Evolutionary conservation across 768 basidiomycete genomes (phyloP).

Genomic region (Mrakia gelida): DNA sequence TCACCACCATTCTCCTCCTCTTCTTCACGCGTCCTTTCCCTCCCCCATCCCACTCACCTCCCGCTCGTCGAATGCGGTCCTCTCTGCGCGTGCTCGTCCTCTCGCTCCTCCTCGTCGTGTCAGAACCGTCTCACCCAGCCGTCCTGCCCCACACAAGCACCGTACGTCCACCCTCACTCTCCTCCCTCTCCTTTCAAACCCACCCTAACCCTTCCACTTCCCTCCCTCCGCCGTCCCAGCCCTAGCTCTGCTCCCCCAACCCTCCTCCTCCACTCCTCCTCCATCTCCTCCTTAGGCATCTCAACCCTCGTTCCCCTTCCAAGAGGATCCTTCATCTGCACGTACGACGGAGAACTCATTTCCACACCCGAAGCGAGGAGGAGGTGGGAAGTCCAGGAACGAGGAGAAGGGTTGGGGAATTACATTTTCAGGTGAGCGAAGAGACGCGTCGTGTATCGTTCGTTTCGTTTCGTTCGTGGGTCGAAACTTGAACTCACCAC

Average conservation of each 20-base stretch:
- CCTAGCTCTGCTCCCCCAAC: background rate
- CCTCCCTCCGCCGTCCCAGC: background rate
- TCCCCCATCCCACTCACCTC: constrained; percentile 20
- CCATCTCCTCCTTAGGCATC: constrained; percentile 19
- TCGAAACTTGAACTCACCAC: no score
- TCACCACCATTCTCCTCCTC: background rate
- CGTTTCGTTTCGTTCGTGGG: no score
- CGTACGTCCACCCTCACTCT: background rate
- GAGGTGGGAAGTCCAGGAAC: background rate
- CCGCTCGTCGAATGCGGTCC: constrained; percentile 25
- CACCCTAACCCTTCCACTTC: background rate
- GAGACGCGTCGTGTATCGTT: background rate
- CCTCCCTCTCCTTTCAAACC: no score
- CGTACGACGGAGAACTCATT: constrained; percentile 29
- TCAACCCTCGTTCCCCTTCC: background rate
- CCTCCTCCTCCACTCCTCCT: constrained; percentile 18
- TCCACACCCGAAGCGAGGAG: background rate
- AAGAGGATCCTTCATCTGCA: constrained; percentile 18
- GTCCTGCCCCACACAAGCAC: background rate
- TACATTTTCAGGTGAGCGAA: constrained; percentile 19
- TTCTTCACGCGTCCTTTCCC: background rate
- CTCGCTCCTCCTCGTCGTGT: background rate
- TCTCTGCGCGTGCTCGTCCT: background rate
- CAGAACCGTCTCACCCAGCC: constrained; percentile 7
- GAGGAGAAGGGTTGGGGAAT: background rate